Conservation (phyloP, 2,329 filamentous ascomycete species). For the Grosmannia penicillata region DNA sequence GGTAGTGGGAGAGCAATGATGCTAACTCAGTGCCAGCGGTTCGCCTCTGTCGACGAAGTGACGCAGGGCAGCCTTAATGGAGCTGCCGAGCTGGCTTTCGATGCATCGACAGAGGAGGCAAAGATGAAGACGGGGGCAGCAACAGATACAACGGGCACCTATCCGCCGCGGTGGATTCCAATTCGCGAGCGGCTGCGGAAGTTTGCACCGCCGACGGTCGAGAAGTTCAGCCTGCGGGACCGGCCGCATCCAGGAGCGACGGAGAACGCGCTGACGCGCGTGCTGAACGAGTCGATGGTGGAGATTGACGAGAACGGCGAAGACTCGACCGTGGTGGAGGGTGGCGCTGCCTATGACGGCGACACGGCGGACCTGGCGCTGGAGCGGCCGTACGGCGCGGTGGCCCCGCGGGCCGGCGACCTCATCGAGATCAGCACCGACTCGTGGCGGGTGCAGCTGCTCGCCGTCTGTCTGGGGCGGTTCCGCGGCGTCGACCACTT, state of each 20-base stretch:
- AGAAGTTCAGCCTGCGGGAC: conserved; percentile 11
- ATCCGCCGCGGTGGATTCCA: background rate
- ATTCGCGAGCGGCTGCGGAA: conserved; percentile 26
- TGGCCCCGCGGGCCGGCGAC: conserved; percentile 27
- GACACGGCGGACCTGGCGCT: conserved; percentile 10
- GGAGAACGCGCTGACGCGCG: conserved; percentile 21
- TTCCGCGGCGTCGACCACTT: conserved; percentile 37
- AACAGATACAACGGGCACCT: too few relatives aligned
- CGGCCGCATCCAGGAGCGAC: conserved; percentile 13
- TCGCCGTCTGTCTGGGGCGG: conserved; percentile 38
- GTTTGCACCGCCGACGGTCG: conserved; percentile 10
- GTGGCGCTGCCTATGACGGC: background rate
- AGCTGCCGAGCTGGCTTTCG: too few relatives aligned
- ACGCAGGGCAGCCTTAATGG: too few relatives aligned
- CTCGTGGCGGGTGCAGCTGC: conserved; percentile 23
- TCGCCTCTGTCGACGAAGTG: too few relatives aligned
- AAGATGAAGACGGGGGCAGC: background rate
- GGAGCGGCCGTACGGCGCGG: conserved; percentile 8
- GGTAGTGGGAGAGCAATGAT: background rate
- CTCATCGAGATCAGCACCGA: conserved; percentile 29
- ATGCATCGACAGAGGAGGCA: background rate
- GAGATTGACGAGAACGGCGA: conserved; percentile 16
- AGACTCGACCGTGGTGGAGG: conserved; percentile 13
- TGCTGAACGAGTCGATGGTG: conserved; percentile 16
- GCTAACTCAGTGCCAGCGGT: too few relatives aligned